Evolutionary conservation across 208 protist species (phyloP).

Genomic region (Borovskyia barvae): DNA sequence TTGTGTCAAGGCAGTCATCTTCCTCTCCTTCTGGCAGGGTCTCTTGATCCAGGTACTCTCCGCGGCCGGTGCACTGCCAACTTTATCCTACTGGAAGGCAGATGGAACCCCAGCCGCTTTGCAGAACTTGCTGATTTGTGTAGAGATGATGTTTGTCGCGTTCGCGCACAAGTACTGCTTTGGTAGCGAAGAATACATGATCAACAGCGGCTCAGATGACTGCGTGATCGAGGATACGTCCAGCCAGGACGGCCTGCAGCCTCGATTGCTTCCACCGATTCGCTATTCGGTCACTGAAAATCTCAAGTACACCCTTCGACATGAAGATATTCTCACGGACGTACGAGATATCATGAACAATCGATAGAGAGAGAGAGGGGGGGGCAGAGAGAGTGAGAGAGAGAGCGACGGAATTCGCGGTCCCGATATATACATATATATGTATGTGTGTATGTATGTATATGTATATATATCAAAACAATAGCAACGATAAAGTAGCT

Average conservation of each 20-base stretch:
- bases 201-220: conserved; percentile 15
- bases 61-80: conserved; percentile 62
- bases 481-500: no score
- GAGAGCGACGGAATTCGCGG: no score
- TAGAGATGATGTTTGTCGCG: conserved; percentile 92
- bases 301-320: conserved; percentile 79
- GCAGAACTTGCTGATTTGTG: conserved; percentile 88
- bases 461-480: no score
- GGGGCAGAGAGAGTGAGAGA: no score
- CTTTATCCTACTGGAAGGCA: conserved; percentile 72
- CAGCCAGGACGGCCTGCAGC: conserved; percentile 25
- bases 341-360: conserved; percentile 76
- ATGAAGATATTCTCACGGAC: conserved; percentile 82
- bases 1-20: conserved; percentile 91
- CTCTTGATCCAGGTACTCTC: conserved; percentile 81
- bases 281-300: conserved; percentile 77
- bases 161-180: conserved; percentile 92
- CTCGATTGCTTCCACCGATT: conserved; percentile 57
- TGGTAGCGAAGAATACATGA: conserved; percentile 76
- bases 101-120: conserved; percentile 67
- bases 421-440: no score
- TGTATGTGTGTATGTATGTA: no score
- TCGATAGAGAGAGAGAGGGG: no score
- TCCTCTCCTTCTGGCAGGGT: conserved; percentile 93
- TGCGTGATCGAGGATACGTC: conserved; percentile 29